Percentiles rank a stretch among this genome's conserved stretches.
These are phyloP conservation scores for Trypanosoma mega DNA, from an alignment of 208 protist species.

Conservation along the genomic window DNA sequence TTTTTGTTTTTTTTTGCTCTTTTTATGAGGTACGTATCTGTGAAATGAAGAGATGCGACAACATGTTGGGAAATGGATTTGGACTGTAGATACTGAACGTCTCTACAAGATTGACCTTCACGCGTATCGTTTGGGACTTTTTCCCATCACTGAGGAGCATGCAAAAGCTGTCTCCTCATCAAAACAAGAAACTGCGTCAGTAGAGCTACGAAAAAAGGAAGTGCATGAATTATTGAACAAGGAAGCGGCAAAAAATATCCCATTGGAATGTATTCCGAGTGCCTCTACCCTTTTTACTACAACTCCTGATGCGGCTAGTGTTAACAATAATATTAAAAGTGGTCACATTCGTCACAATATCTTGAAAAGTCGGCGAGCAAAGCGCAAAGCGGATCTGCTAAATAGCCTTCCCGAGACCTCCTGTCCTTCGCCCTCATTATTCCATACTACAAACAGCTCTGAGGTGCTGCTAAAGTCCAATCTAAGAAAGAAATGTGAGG, in stretches of 20 bases:
- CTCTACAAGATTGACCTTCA: conserved; percentile 31
- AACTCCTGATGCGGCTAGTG: too few species aligned
- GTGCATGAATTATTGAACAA: conserved; percentile 2
- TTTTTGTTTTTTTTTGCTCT: conserved; percentile 2
- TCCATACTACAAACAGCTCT: too few species aligned
- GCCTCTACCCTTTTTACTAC: too few species aligned
- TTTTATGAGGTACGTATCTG: not conserved
- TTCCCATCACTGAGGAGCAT: conserved; percentile 1
- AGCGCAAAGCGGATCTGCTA: conserved; percentile 6
- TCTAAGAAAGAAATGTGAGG: too few species aligned
- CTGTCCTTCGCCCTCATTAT: not conserved
- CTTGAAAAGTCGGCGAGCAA: too few species aligned
- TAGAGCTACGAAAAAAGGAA: not conserved
- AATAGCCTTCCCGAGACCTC: conserved; percentile 11
- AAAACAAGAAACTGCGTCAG: not conserved
- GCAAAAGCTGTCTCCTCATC: not conserved
- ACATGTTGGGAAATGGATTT: conserved; percentile 18
- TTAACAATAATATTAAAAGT: too few species aligned
- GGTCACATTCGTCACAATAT: too few species aligned
- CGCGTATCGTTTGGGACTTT: conserved; percentile 29
- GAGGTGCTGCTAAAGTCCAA: too few species aligned
- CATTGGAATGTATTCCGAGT: too few species aligned
- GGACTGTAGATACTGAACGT: conserved; percentile 15
- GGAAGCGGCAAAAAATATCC: not conserved
- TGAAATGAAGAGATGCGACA: not conserved